Conservation (phyloP, 768 basidiomycete genomes). For the Coprinopsis sp. region DNA sequence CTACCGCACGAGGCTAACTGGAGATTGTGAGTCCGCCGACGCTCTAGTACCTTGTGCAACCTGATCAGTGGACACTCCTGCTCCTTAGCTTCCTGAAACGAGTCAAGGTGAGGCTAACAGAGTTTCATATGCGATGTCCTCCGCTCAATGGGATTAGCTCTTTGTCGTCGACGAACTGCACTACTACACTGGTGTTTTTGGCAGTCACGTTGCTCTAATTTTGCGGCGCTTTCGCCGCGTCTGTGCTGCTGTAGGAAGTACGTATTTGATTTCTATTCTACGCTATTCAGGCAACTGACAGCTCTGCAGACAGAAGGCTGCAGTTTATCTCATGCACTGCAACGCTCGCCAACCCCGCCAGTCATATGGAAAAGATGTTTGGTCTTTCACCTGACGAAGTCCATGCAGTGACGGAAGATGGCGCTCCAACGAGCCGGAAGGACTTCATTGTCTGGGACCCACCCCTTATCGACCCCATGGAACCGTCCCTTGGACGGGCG, state of each 20-base stretch:
- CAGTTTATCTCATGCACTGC: conserved; percentile 85
- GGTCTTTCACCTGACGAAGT: conserved; percentile 59
- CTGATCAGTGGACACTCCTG: conserved; percentile 5
- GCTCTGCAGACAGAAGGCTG: conserved; percentile 42
- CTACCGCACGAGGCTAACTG: conserved; percentile 81
- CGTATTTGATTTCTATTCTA: conserved; percentile 18
- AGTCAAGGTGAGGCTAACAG: conserved; percentile 40
- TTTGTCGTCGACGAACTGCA: conserved; percentile 85
- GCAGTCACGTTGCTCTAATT: conserved; percentile 81
- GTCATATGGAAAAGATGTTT: conserved; percentile 76
- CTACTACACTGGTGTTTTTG: conserved; percentile 77
- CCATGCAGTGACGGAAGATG: conserved; percentile 70
- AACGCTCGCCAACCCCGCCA: conserved; percentile 70
- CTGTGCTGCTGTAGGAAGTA: conserved; percentile 74
- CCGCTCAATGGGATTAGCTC: conserved; percentile 35
- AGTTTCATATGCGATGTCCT: neutral
- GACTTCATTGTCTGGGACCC: conserved; percentile 80
- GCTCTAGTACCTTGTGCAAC: neutral
- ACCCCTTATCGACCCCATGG: conserved; percentile 48
- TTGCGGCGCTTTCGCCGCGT: conserved; percentile 72
- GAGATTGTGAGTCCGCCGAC: conserved; percentile 50
- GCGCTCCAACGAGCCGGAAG: conserved; percentile 76
- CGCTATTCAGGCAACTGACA: too few relatives aligned
- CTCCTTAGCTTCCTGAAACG: conserved; percentile 63
- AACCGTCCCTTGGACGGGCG: conserved; percentile 49